phyloP scores from a whole-genome alignment of 1,139 yeast genomes.

The Scheffersomyces titani region DNA sequence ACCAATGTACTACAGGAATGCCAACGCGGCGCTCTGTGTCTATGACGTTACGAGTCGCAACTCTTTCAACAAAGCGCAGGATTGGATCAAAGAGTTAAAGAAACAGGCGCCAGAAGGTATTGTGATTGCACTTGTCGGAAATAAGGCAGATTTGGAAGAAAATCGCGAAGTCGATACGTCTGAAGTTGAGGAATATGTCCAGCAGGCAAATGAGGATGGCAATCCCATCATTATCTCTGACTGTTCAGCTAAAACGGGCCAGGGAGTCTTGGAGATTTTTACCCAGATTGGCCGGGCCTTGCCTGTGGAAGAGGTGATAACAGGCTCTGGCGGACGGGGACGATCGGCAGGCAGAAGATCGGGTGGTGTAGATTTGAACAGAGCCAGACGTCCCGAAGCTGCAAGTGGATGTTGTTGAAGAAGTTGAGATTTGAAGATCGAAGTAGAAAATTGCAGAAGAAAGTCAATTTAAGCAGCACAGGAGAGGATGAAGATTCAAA shows the following conservation, averaged over 20 bases:
- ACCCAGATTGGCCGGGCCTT: constrained; percentile 43
- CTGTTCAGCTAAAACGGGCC: constrained; percentile 51
- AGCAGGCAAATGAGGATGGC: constrained; percentile 29
- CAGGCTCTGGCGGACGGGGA: constrained; percentile 24
- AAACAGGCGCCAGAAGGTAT: constrained; percentile 86
- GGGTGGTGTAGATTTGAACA: constrained; percentile 41
- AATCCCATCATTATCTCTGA: constrained; percentile 33
- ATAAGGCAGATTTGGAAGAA: constrained; percentile 59
- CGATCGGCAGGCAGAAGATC: constrained; percentile 27
- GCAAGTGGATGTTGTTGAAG: constrained; percentile 29
- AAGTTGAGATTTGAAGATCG: neutral
- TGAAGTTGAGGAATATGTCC: constrained; percentile 39
- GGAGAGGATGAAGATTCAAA: too few relatives aligned
- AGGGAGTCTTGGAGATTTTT: constrained; percentile 47
- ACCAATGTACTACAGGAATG: constrained; percentile 52
- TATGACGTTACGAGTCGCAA: constrained; percentile 43
- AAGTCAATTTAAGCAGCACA: too few relatives aligned
- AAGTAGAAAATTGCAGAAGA: neutral
- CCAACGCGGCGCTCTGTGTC: constrained; percentile 36
- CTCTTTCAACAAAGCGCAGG: constrained; percentile 85
- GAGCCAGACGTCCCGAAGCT: constrained; percentile 27
- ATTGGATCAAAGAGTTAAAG: constrained; percentile 94
- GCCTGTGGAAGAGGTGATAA: constrained; percentile 43
- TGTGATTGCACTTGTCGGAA: constrained; percentile 48
- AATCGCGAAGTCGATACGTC: constrained; percentile 48